Percentiles rank a stretch among this genome's conserved stretches.
Conservation (phyloP, 2,329 filamentous ascomycete genomes). For the Diaporthe ilicicola region DNA sequence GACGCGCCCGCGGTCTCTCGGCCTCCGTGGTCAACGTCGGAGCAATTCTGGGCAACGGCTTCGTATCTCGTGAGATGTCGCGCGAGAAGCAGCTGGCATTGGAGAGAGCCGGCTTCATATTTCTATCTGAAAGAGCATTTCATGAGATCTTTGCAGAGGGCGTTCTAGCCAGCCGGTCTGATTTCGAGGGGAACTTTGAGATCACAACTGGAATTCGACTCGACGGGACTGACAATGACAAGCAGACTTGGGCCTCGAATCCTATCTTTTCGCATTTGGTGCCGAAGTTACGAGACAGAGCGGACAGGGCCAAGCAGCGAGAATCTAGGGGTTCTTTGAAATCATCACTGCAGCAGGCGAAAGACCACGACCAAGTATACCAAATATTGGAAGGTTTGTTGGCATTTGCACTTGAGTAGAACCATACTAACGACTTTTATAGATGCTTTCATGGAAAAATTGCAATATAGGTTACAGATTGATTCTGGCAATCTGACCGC, state of each 20-base stretch:
- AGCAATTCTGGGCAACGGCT: too few species aligned
- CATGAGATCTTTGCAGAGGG: conserved; percentile 53
- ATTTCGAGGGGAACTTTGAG: background rate
- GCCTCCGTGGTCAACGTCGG: too few species aligned
- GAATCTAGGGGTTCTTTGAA: background rate
- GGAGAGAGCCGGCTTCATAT: conserved; percentile 40
- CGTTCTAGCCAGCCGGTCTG: conserved; percentile 37
- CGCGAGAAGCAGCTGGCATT: conserved; percentile 37
- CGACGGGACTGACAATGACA: background rate
- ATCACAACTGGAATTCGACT: background rate
- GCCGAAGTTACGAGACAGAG: background rate
- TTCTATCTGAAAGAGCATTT: conserved; percentile 47
- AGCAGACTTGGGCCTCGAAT: background rate
- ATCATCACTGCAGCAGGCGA: background rate
- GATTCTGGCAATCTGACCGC: background rate
- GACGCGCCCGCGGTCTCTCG: too few species aligned
- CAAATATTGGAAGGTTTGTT: background rate
- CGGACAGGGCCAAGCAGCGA: background rate
- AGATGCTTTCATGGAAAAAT: background rate
- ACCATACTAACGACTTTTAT: background rate
- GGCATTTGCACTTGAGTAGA: background rate
- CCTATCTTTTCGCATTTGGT: background rate
- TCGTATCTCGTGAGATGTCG: too few species aligned
- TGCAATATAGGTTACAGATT: background rate
- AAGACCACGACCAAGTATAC: background rate